These are phyloP conservation scores for Barbatosphaeria neglecta DNA, from an alignment of 495 filamentous ascomycete species.

Conservation along the genomic window DNA sequence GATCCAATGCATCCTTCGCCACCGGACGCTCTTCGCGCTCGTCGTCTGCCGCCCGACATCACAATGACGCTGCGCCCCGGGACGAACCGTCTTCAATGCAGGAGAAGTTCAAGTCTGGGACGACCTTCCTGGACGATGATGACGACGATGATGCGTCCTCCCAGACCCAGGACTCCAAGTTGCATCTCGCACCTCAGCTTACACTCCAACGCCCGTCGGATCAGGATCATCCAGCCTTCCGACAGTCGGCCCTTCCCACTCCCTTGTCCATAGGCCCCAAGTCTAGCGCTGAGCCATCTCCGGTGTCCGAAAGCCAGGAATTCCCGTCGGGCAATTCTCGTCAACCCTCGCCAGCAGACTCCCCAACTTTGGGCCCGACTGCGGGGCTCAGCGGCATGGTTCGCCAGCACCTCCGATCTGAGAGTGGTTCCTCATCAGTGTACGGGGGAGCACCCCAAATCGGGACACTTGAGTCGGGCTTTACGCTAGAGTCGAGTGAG, in stretches of 20 bases:
- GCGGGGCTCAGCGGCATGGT: slow-evolving; percentile 71
- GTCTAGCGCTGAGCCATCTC: slow-evolving; percentile 9
- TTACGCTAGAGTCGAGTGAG: slow-evolving; percentile 17
- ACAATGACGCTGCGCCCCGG: slow-evolving; percentile 8
- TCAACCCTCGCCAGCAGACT: slow-evolving; percentile 42
- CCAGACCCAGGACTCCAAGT: slow-evolving; percentile 5
- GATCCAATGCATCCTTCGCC: slow-evolving; percentile 14
- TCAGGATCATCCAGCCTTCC: slow-evolving; percentile 33
- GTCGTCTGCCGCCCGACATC: slow-evolving; percentile 16
- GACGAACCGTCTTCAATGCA: slow-evolving; percentile 3
- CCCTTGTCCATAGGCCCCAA: slow-evolving; percentile 20
- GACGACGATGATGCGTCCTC: slow-evolving; percentile 15
- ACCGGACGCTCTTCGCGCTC: slow-evolving; percentile 17
- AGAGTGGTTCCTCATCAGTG: slow-evolving; percentile 72
- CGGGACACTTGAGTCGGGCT: slow-evolving; percentile 24
- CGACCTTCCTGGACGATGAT: slow-evolving; percentile 20
- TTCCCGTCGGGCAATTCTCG: slow-evolving; percentile 13
- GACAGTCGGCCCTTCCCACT: slow-evolving; percentile 21
- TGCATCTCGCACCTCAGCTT: slow-evolving; percentile 8
- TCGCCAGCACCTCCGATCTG: slow-evolving; percentile 70
- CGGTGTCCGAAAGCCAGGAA: slow-evolving; percentile 8
- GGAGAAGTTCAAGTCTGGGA: slow-evolving; percentile 28
- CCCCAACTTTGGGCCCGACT: slow-evolving; percentile 64
- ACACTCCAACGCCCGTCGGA: slow-evolving; percentile 28
- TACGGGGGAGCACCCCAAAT: slow-evolving; percentile 32